phyloP scores from a whole-genome alignment of 2,329 filamentous ascomycete species.

The Zopfia rhizophila region DNA sequence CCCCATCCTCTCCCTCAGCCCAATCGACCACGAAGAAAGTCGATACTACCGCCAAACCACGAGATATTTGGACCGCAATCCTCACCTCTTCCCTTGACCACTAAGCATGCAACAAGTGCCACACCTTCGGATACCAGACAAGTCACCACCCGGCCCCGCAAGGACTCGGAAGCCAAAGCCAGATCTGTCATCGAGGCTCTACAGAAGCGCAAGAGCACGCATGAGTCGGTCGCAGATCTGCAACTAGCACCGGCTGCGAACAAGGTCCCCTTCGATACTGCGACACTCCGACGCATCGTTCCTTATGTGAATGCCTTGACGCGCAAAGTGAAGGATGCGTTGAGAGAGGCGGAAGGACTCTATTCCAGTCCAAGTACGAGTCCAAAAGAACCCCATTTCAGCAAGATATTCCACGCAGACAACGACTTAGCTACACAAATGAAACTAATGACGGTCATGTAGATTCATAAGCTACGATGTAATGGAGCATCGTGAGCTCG shows the following conservation, averaged over 20 bases:
- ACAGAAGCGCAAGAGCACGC: constrained; percentile 58
- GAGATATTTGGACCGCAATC: constrained; percentile 49
- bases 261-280: constrained; percentile 74
- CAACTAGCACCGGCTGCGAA: constrained; percentile 49
- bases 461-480: constrained; percentile 35
- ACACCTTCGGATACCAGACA: constrained; percentile 39
- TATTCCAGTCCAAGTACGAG: constrained; percentile 56
- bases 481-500: constrained; percentile 30
- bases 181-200: constrained; percentile 70
- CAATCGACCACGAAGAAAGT: constrained; percentile 40
- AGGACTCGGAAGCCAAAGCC: constrained; percentile 68
- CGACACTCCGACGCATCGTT: constrained; percentile 71
- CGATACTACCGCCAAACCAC: constrained; percentile 48
- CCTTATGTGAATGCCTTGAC: constrained; percentile 61
- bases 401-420: constrained; percentile 46
- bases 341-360: constrained; percentile 60
- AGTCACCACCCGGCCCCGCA: constrained; percentile 58
- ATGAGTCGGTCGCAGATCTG: constrained; percentile 36
- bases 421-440: constrained; percentile 48
- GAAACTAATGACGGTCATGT: constrained; percentile 56
- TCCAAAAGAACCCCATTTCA: constrained; percentile 48
- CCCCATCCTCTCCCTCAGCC: constrained; percentile 24
- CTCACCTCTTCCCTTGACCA: constrained; percentile 40
- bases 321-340: constrained; percentile 59
- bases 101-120: constrained; percentile 36